Percentiles rank a stretch among this genome's conserved stretches.
phyloP scores from a whole-genome alignment of 306 rosid species.

The Luffa aegyptiaca region DNA sequence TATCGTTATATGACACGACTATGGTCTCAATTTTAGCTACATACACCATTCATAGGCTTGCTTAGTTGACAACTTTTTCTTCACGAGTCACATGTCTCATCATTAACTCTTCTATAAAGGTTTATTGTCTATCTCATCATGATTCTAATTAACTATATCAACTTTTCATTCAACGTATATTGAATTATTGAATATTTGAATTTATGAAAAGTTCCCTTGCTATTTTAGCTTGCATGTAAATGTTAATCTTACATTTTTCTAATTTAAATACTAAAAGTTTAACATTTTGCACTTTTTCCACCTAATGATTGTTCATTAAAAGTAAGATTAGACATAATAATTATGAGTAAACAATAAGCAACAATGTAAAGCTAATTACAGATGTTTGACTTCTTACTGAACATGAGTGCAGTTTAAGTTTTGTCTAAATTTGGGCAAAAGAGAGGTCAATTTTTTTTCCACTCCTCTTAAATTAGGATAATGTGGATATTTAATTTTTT shows the following conservation, averaged over 20 bases:
- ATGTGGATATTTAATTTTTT: background rate
- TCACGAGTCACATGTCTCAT: background rate
- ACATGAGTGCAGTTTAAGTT: background rate
- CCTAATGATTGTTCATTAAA: background rate
- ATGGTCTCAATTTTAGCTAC: background rate
- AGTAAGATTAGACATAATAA: slow-evolving; percentile 2
- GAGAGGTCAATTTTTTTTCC: background rate
- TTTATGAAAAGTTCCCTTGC: background rate
- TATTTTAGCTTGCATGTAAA: background rate
- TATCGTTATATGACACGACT: background rate
- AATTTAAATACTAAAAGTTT: background rate
- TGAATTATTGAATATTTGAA: background rate
- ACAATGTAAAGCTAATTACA: background rate
- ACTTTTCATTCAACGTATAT: background rate
- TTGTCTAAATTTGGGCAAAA: background rate
- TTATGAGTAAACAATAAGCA: slow-evolving; percentile 4
- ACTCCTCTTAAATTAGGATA: background rate
- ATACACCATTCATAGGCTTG: background rate
- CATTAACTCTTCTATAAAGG: background rate
- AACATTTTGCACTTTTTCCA: background rate
- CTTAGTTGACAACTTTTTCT: background rate
- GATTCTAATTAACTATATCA: background rate
- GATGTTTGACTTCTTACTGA: background rate
- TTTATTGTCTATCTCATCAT: background rate
- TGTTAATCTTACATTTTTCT: background rate